These are phyloP conservation scores for Venturia carpophila DNA, from an alignment of 2,329 filamentous ascomycete species.

Conservation along the genomic window DNA sequence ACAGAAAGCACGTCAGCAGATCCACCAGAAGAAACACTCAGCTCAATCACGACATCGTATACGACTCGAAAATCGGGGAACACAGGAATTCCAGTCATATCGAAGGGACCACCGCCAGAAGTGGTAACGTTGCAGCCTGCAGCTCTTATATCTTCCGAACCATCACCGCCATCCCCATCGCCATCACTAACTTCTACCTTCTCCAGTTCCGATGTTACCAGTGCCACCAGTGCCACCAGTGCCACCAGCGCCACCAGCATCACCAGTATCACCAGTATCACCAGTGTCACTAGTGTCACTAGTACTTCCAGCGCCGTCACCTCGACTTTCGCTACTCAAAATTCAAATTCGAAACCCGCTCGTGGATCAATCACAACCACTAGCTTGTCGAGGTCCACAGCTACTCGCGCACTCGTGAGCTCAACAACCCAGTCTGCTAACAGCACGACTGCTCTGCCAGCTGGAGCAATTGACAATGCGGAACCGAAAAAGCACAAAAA, in stretches of 20 bases:
- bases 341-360: neutral
- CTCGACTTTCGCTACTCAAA: neutral
- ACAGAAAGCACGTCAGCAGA: neutral
- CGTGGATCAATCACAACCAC: neutral
- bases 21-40: neutral
- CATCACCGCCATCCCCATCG: neutral
- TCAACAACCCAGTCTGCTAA: neutral
- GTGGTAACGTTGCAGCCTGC: neutral
- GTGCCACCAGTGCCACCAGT: no score
- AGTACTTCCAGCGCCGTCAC: neutral
- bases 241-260: no score
- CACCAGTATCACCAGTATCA: no score
- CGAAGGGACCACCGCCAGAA: neutral
- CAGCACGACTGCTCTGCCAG: constrained; percentile 1
- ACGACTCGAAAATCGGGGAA: neutral
- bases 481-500: neutral
- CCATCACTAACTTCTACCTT: neutral
- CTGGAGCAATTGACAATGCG: neutral
- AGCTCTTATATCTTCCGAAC: neutral
- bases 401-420: neutral
- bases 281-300: neutral
- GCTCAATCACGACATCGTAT: neutral
- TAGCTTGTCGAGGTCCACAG: neutral
- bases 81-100: neutral
- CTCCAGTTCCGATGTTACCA: neutral